phyloP scores from a whole-genome alignment of 2,329 filamentous ascomycete genomes.

The Neonectria sp. region DNA sequence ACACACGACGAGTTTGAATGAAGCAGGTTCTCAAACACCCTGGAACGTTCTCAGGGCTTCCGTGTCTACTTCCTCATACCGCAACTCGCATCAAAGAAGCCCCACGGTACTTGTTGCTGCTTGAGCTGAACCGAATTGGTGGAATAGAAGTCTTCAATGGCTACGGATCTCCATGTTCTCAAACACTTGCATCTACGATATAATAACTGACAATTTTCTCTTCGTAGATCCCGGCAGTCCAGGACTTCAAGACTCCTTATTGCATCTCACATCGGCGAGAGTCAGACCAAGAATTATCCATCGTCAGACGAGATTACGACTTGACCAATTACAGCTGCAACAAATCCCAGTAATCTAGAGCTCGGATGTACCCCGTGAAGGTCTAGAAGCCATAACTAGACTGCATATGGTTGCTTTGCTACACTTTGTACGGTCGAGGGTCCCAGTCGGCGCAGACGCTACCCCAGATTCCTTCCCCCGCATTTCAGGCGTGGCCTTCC shows the following conservation, averaged over 20 bases:
- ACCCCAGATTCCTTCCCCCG: constrained; percentile 21
- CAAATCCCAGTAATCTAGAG: neutral
- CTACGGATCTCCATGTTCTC: too few species aligned
- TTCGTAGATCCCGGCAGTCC: too few species aligned
- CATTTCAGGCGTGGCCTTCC: constrained; percentile 17
- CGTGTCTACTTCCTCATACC: too few species aligned
- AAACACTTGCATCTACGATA: too few species aligned
- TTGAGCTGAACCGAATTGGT: too few species aligned
- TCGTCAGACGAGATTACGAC: neutral
- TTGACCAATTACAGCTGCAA: neutral
- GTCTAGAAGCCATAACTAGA: constrained; percentile 3
- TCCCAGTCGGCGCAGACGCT: neutral
- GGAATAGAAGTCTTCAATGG: too few species aligned
- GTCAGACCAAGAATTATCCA: neutral
- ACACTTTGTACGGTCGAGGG: neutral
- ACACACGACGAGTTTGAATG: too few species aligned
- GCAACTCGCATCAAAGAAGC: too few species aligned
- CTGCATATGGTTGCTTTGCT: neutral
- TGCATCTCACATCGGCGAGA: neutral
- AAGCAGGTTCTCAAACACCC: too few species aligned
- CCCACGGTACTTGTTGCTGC: too few species aligned
- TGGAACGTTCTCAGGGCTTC: too few species aligned
- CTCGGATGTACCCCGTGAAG: neutral
- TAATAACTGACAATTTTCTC: neutral
- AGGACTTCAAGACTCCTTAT: neutral